A percentile compares a stretch with the other conserved stretches of the same genome.
Conservation (phyloP, 78 protist species). For the Tieghemostelium lacteum region DNA sequence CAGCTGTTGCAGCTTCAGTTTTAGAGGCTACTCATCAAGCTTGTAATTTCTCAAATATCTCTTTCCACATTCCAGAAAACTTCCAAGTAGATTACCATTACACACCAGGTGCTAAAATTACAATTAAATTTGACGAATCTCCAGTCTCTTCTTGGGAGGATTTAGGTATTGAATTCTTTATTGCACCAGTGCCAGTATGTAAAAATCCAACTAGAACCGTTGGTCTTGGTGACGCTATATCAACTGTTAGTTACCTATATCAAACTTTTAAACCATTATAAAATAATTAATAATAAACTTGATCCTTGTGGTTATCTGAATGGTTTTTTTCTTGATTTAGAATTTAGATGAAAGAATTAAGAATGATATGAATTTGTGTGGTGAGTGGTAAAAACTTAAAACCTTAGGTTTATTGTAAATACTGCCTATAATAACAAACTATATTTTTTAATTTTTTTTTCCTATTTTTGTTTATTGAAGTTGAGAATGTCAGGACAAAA, state of each 20-base stretch:
- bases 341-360: no score
- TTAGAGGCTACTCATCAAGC: conserved; percentile 71
- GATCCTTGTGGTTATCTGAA: no score
- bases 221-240: conserved; percentile 82
- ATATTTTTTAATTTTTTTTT: no score
- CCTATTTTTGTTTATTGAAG: no score
- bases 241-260: conserved; percentile 66
- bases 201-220: conserved; percentile 71
- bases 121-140: conserved; percentile 13
- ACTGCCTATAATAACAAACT: no score
- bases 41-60: conserved; percentile 37
- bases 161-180: conserved; percentile 31
- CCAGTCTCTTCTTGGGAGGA: conserved; percentile 72
- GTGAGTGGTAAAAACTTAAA: no score
- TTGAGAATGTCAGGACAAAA: no score
- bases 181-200: conserved; percentile 75
- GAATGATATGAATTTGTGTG: no score
- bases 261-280: conserved; percentile 76
- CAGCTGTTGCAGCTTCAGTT: conserved; percentile 67
- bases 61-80: conserved; percentile 3
- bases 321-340: no score
- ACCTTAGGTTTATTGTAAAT: no score
- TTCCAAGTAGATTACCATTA: conserved; percentile 60
- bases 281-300: no score
- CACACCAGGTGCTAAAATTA: conserved; percentile 40